Conservation (phyloP, 371 early-diverging fungal genomes). For the Syncephalastrum sp. region DNA sequence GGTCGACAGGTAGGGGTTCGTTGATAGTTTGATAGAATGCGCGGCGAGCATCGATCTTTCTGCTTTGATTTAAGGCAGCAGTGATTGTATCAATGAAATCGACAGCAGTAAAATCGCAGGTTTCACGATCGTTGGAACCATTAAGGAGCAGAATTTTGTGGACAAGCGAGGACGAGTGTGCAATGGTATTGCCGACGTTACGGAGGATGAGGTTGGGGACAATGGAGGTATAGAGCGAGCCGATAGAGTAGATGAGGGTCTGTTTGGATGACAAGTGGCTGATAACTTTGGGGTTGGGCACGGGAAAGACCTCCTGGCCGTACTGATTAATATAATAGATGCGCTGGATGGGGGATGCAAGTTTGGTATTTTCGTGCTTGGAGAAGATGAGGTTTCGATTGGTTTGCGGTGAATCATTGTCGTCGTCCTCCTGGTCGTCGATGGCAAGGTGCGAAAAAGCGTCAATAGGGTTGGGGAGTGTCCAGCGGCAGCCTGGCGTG, state of each 20-base stretch:
- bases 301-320: slow-evolving; percentile 68
- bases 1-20: no score
- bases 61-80: slow-evolving; percentile 63
- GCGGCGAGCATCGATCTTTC: slow-evolving; percentile 44
- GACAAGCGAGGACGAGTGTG: slow-evolving; percentile 48
- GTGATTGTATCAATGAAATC: slow-evolving; percentile 72
- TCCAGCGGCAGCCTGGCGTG: slow-evolving; percentile 15
- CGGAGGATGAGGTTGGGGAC: slow-evolving; percentile 69
- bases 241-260: slow-evolving; percentile 67
- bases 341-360: slow-evolving; percentile 58
- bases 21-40: slow-evolving; percentile 32
- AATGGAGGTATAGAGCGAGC: slow-evolving; percentile 75
- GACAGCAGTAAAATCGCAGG: slow-evolving; percentile 64
- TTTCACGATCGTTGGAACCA: slow-evolving; percentile 71
- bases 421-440: slow-evolving; percentile 19
- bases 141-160: slow-evolving; percentile 70
- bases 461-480: slow-evolving; percentile 40
- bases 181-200: slow-evolving; percentile 64
- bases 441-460: slow-evolving; percentile 42
- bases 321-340: slow-evolving; percentile 72
- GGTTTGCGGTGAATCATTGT: slow-evolving; percentile 4
- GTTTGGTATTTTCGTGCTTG: slow-evolving; percentile 43
- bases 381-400: slow-evolving; percentile 53
- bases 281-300: slow-evolving; percentile 62
- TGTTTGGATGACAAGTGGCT: slow-evolving; percentile 48